Evolutionary conservation across 305 asterid genomes (phyloP).

Genomic region (Solanum hybrid): DNA sequence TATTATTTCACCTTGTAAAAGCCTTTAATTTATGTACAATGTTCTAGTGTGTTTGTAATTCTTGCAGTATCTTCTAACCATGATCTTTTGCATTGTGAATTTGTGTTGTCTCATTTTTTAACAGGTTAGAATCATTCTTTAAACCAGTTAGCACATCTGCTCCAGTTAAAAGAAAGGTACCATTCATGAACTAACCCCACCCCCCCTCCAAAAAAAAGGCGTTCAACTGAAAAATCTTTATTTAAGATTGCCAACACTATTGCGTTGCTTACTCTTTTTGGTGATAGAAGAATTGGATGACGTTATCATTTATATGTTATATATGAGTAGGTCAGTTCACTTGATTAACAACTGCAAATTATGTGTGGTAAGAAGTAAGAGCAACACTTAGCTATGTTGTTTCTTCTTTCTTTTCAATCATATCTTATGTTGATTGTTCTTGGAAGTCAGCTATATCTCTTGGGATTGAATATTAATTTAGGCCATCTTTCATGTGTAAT

Average conservation of each 20-base stretch:
- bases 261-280: neutral
- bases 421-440: neutral
- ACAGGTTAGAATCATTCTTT: constrained; percentile 92
- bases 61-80: neutral
- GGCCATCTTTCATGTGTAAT: neutral
- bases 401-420: neutral
- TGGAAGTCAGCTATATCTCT: neutral
- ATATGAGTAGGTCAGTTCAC: neutral
- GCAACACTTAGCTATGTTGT: neutral
- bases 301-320: neutral
- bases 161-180: constrained; percentile 80
- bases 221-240: neutral
- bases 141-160: constrained; percentile 66
- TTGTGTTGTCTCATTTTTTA: constrained; percentile 11
- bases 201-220: neutral
- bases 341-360: neutral
- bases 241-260: neutral
- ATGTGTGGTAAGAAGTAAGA: neutral
- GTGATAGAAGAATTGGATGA: neutral
- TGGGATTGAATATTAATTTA: neutral
- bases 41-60: neutral
- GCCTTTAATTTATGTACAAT: neutral
- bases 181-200: neutral
- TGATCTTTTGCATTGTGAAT: constrained; percentile 3
- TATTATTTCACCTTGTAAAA: neutral